phyloP scores from a whole-genome alignment of 345 rosid species.

The Lepidium sativum region DNA sequence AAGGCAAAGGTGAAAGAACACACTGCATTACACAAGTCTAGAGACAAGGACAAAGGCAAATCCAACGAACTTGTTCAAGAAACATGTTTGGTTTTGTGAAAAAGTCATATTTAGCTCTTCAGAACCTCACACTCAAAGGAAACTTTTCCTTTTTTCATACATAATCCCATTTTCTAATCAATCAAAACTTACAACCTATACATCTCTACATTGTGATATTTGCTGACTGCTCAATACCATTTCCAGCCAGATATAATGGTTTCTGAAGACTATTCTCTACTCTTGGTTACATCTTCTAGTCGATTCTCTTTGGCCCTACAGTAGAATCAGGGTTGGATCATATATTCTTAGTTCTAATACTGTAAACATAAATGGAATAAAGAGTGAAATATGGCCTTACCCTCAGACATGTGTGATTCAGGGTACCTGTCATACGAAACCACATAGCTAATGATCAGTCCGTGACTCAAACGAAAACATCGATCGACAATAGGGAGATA shows the following conservation, averaged over 20 bases:
- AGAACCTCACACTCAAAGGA: background rate
- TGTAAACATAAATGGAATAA: background rate
- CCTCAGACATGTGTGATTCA: background rate
- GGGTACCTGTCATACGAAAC: slow-evolving; percentile 9
- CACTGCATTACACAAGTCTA: background rate
- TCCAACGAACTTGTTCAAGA: background rate
- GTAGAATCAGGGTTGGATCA: background rate
- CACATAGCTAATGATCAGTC: background rate
- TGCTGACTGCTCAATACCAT: background rate
- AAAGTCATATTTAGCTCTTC: background rate
- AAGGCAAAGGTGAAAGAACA: no score
- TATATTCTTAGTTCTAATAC: background rate
- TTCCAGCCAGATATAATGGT: no score
- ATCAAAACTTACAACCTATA: background rate
- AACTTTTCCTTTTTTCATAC: background rate
- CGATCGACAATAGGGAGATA: background rate
- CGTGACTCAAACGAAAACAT: background rate
- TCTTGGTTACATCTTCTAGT: slow-evolving; percentile 14
- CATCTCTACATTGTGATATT: background rate
- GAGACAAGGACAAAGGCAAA: background rate
- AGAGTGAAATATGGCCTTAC: background rate
- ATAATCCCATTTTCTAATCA: background rate
- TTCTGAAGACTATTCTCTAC: background rate
- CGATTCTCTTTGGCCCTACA: background rate
- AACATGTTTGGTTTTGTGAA: background rate